Base-by-base conservation (phyloP, 2,329 filamentous ascomycete genomes). In the Botrytis cinerea region DNA sequence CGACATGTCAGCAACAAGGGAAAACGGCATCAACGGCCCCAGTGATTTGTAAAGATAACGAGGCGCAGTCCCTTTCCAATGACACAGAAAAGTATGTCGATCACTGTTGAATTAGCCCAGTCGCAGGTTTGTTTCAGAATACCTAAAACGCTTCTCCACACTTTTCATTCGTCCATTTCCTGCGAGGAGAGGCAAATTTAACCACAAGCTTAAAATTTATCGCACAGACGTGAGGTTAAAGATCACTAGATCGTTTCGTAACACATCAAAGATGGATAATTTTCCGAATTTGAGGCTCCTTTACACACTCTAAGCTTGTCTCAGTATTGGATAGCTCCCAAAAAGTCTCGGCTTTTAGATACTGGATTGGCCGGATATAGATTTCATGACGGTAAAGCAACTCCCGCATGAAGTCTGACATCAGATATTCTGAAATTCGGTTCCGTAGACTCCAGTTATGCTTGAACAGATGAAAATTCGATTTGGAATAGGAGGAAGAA, bases 381-480 rank as follows among this genome's bases (percentile, higher is more conserved):
- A 8, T 66, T 20, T 35, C 20, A 16, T 48, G 18, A 46, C 62
- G 45, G 28, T 3, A 48, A 22, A 35, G 10, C 32, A 32, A 35
- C 1, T 66, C n/a, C 63, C 45, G 63, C 63, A 66, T 66, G 63
- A 51, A 66, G 32, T 64, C 28, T 66, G 63, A 66, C 63, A 66
- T 66, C 63, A 51, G 28, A 40, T 62, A n/a, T 28, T 28, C 25
- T 62, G 35, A 20, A 25, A 18, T 62, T 43, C 38, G 22, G 35
- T 8, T 43, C 25, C 22, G 38, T 14, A 16, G 32, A 40, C 10
- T 1, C 12, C 12, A 62, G 60, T 62, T 43, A 18, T 66, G 62
- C 28, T 48, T 48, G 43, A 66, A 66, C 43, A 9, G 43, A 66
- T 66, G 62, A 25, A 48, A 48, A 66, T 14, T 51, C 1, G 4